These are phyloP conservation scores for Aureobasidium sp. DNA, from an alignment of 2,329 filamentous ascomycete genomes.

Conservation along the genomic window DNA sequence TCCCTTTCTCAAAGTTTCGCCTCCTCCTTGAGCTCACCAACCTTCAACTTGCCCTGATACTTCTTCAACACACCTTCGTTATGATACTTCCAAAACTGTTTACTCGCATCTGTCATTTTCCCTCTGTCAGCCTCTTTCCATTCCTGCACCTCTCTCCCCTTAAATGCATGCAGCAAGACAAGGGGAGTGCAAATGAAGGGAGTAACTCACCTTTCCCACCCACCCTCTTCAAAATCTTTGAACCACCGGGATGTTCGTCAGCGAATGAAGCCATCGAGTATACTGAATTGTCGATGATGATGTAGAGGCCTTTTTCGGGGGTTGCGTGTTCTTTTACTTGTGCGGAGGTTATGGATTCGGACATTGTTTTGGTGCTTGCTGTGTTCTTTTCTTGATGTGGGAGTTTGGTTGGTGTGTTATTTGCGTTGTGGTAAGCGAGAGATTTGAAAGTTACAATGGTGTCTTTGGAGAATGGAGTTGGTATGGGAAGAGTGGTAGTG, in stretches of 20 bases:
- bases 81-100: conserved; percentile 94
- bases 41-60: conserved; percentile 67
- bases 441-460: not conserved
- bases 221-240: conserved; percentile 84
- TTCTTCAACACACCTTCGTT: conserved; percentile 73
- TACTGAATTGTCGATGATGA: conserved; percentile 75
- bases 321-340: conserved; percentile 53
- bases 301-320: conserved; percentile 68
- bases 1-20: conserved; percentile 56
- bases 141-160: no score
- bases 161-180: no score
- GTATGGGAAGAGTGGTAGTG: not conserved
- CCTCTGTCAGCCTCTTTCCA: no score
- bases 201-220: conserved; percentile 55
- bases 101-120: conserved; percentile 69
- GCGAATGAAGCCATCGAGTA: conserved; percentile 78
- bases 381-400: no score
- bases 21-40: conserved; percentile 66
- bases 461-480: not conserved
- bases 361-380: conserved; percentile 20
- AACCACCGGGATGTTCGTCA: conserved; percentile 79
- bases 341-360: conserved; percentile 28
- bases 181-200: no score
- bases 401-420: not conserved
- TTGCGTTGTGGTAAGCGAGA: not conserved